Base-by-base conservation (phyloP, 2,329 filamentous ascomycete species). In the Colletotrichum costaricense region DNA sequence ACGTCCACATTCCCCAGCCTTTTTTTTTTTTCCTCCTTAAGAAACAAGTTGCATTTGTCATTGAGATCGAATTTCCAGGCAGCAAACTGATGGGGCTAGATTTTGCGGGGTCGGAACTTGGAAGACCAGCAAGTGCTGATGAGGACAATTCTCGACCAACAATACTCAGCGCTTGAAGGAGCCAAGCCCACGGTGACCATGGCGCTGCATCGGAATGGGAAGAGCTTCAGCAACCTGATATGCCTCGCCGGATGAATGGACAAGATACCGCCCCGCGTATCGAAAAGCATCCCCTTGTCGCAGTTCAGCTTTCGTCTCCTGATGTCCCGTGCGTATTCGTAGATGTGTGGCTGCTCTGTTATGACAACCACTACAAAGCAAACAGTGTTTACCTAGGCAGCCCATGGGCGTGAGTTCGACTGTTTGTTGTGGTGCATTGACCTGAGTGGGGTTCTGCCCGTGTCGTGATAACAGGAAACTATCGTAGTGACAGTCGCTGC, bases 361-460 rank as follows among this genome's bases (percentile, higher is more conserved):
- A 56, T 69, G 59, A 55, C 54, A 72, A 72, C 54, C 59, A 49
- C 42, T 30, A 14, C 19, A 12, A 63, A 69, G 59, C 24, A 64
- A 60, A 72, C 66, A 69, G 57, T 60, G 38, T n/a, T 42, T 28
- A 26, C 35, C 49, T 62, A 70, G 42, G 42, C 19, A 49, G 8
- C 35, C 56, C 1, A 19, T 42, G 16, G 38, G 38, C 38, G 54
- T 70, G 28, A 52, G 35, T 16, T 19, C 65, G 28, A 11, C 19
- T 58, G 60, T 70, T 70, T 70, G 62, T 70, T 70, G 28, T 70
- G 54, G 65, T 66, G 62, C 67, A 70, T 26, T 70, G 67, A 70
- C 67, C 67, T 30, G 14, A 63, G 35, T 49, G 26, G 24, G 4
- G n/a, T 19, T 14, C 38, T 42, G 14, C 38, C 14, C 38, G 57